phyloP scores from a whole-genome alignment of 768 basidiomycete species.

The Phlegmacium glaucopus region DNA sequence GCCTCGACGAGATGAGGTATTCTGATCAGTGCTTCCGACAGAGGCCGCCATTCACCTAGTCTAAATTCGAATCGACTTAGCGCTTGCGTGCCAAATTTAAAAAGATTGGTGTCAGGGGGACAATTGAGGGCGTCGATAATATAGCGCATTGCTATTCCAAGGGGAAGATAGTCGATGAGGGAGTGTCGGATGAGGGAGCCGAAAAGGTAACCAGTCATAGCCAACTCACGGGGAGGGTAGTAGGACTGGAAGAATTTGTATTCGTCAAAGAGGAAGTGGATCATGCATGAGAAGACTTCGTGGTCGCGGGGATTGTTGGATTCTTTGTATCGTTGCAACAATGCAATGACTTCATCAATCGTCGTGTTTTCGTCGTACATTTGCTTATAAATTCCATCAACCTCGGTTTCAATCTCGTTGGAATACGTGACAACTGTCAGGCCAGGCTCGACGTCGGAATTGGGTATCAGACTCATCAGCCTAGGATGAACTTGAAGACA shows the following conservation, averaged over 20 bases:
- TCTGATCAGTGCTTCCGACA: constrained; percentile 84
- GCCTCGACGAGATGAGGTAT: constrained; percentile 86
- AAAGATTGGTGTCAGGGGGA: constrained; percentile 87
- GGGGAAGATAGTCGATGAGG: constrained; percentile 89
- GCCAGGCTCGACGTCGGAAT: constrained; percentile 85
- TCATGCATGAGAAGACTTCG: constrained; percentile 98
- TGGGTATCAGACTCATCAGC: constrained; percentile 89
- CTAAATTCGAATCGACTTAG: constrained; percentile 84
- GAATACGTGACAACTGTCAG: constrained; percentile 86
- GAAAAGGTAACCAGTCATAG: constrained; percentile 95
- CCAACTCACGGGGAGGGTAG: constrained; percentile 89
- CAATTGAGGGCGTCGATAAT: constrained; percentile 92
- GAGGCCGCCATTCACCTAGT: constrained; percentile 86
- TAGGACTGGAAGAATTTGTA: constrained; percentile 99
- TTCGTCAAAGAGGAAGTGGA: constrained; percentile 99
- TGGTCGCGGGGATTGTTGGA: constrained; percentile 84
- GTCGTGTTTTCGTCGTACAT: constrained; percentile 97
- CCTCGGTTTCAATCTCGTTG: constrained; percentile 86
- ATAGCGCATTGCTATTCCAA: constrained; percentile 95
- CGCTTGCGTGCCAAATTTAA: constrained; percentile 93
- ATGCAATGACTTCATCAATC: constrained; percentile 89
- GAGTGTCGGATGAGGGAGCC: constrained; percentile 94
- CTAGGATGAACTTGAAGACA: constrained; percentile 95
- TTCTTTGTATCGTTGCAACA: constrained; percentile 82
- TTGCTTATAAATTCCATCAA: constrained; percentile 93